Conservation (phyloP, 2,329 filamentous ascomycete genomes). For the Paecilomyces dactylethromorphus region DNA sequence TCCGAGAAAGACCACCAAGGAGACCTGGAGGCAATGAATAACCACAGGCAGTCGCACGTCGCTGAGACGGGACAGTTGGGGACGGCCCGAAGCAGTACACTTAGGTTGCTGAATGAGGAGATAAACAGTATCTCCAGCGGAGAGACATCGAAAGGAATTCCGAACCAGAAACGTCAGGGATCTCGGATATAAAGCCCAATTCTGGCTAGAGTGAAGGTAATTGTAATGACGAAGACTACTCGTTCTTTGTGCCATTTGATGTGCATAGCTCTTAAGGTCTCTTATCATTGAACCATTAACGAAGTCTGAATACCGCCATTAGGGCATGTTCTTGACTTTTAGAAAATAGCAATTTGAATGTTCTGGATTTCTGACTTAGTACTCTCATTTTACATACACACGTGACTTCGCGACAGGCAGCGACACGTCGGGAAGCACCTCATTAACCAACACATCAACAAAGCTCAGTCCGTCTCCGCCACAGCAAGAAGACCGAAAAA, state of each 20-base stretch:
- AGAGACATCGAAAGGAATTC: not conserved
- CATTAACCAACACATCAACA: conserved; percentile 7
- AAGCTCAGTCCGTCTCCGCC: conserved; percentile 10
- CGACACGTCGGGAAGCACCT: conserved; percentile 22
- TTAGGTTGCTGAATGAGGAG: not conserved
- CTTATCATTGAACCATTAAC: not conserved
- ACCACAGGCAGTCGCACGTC: not conserved
- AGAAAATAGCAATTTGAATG: not conserved
- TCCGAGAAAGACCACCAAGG: not conserved
- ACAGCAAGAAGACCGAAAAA: conserved; percentile 12
- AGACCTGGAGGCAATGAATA: not conserved
- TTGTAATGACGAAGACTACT: not conserved
- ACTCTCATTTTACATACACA: conserved; percentile 9
- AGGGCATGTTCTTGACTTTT: not conserved
- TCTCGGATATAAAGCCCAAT: not conserved
- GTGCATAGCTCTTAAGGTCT: not conserved
- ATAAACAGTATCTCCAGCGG: not conserved
- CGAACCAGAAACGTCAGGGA: not conserved
- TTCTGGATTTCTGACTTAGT: not conserved
- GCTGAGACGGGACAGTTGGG: not conserved
- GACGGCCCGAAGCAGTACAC: not conserved
- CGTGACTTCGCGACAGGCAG: conserved; percentile 30
- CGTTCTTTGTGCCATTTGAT: not conserved
- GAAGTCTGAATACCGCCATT: not conserved
- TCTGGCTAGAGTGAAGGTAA: not conserved